These are phyloP conservation scores for Claviceps arundinis DNA, from an alignment of 2,329 filamentous ascomycete genomes.

Conservation along the genomic window DNA sequence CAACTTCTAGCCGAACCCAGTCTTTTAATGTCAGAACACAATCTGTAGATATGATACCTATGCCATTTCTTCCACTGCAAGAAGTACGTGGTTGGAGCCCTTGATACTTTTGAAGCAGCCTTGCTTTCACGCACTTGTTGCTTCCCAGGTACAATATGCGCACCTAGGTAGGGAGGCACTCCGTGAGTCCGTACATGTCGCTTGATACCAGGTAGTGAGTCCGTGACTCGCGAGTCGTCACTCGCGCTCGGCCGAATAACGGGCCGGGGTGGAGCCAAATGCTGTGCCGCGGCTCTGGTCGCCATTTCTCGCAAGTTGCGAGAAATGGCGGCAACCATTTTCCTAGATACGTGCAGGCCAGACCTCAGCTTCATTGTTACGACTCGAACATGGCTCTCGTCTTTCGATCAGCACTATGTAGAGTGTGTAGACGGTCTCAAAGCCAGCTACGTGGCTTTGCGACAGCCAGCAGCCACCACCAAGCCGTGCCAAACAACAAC, in stretches of 20 bases:
- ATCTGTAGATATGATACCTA: constrained; percentile 16
- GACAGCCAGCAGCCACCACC: constrained; percentile 21
- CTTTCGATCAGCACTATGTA: constrained; percentile 22
- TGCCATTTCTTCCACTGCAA: not conserved
- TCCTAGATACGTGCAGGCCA: not conserved
- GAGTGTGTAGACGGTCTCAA: constrained; percentile 23
- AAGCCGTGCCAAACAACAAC: constrained; percentile 25
- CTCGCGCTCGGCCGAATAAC: constrained; percentile 6
- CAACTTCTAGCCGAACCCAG: constrained; percentile 21
- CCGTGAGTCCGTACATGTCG: too few species aligned
- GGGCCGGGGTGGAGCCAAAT: constrained; percentile 14
- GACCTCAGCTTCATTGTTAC: not conserved
- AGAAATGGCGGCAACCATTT: too few species aligned
- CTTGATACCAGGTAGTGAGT: not conserved
- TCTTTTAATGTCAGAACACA: constrained; percentile 23
- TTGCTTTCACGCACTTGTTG: not conserved
- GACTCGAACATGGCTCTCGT: constrained; percentile 20
- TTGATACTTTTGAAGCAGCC: too few species aligned
- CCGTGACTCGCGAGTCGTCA: not conserved
- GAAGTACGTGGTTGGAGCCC: not conserved
- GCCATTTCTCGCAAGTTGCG: too few species aligned
- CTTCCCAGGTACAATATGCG: not conserved
- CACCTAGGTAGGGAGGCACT: too few species aligned
- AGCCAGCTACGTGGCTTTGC: constrained; percentile 23
- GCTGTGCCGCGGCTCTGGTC: constrained; percentile 13